Percentiles rank a stretch among this genome's conserved stretches.
phyloP scores from a whole-genome alignment of 1,284 basidiomycete genomes.

The Sporisorium sorghi region DNA sequence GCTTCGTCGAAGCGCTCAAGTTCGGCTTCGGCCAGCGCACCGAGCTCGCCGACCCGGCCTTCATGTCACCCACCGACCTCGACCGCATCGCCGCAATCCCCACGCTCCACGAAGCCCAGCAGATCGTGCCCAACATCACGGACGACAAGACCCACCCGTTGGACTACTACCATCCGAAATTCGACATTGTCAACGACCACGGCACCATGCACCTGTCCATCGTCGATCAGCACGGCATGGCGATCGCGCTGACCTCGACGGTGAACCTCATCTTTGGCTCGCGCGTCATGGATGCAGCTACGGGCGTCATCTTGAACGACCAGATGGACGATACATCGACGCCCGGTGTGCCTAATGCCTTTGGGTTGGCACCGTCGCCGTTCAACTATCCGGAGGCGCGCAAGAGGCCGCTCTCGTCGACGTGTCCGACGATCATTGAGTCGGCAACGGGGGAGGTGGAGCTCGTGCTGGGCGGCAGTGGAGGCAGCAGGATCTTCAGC shows the following conservation, averaged over 20 bases:
- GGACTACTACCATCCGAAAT: slow-evolving; percentile 70
- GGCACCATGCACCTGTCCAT: slow-evolving; percentile 71
- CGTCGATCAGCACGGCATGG: slow-evolving; percentile 69
- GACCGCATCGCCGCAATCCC: slow-evolving; percentile 31
- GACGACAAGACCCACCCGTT: slow-evolving; percentile 60
- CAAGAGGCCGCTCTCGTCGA: slow-evolving; percentile 70
- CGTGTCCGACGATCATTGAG: slow-evolving; percentile 70
- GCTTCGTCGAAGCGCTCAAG: slow-evolving; percentile 70
- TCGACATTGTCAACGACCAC: slow-evolving; percentile 65
- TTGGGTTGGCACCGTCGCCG: slow-evolving; percentile 66
- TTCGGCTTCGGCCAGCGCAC: slow-evolving; percentile 70
- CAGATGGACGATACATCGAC: slow-evolving; percentile 72
- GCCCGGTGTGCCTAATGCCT: slow-evolving; percentile 70
- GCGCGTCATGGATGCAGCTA: slow-evolving; percentile 51
- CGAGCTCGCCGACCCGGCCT: slow-evolving; percentile 71
- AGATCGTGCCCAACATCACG: slow-evolving; percentile 64
- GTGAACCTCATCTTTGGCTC: slow-evolving; percentile 71
- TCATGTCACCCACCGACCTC: slow-evolving; percentile 57
- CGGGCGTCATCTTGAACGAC: slow-evolving; percentile 65
- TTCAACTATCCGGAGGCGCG: slow-evolving; percentile 70
- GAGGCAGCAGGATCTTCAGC: slow-evolving; percentile 74
- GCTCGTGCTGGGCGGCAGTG: slow-evolving; percentile 69
- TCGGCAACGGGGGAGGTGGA: slow-evolving; percentile 65
- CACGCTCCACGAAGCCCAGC: slow-evolving; percentile 55
- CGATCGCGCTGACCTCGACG: slow-evolving; percentile 71